Evolutionary conservation across 345 rosid genomes (phyloP).

Genomic region (Citrus reticulata): DNA sequence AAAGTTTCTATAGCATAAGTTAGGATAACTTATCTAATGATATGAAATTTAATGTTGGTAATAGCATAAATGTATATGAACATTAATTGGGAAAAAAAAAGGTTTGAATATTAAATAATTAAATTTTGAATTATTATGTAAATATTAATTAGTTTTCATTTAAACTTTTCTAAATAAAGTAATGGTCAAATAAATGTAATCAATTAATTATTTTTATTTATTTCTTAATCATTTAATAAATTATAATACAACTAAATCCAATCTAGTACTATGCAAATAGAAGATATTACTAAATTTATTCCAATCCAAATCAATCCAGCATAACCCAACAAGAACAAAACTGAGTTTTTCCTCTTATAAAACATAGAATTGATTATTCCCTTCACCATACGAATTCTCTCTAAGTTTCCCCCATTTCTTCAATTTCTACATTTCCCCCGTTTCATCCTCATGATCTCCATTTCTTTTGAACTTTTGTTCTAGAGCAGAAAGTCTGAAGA

Average conservation of each 20-base stretch:
- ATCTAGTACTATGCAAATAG: too few species aligned
- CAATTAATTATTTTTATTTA: too few species aligned
- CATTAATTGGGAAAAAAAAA: too few species aligned
- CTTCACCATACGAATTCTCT: not conserved
- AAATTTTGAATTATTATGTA: too few species aligned
- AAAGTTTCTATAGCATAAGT: too few species aligned
- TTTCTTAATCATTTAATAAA: too few species aligned
- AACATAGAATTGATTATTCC: not conserved
- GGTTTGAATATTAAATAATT: too few species aligned
- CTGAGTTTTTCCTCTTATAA: not conserved
- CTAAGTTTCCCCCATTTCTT: not conserved
- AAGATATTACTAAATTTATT: too few species aligned
- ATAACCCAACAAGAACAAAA: not conserved
- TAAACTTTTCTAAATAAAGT: not conserved
- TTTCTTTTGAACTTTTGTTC: not conserved
- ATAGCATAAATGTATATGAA: too few species aligned
- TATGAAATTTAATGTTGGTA: too few species aligned
- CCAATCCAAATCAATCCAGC: not conserved
- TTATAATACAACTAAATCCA: not conserved
- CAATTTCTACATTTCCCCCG: not conserved
- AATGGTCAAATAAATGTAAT: not conserved
- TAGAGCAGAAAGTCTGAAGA: not conserved
- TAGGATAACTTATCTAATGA: not conserved
- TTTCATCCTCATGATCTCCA: not conserved
- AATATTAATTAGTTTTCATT: too few species aligned